Percentiles rank a stretch among this genome's conserved stretches.
These are phyloP conservation scores for Barnettozyma siamensis DNA, from an alignment of 805 yeast genomes.

Conservation along the genomic window DNA sequence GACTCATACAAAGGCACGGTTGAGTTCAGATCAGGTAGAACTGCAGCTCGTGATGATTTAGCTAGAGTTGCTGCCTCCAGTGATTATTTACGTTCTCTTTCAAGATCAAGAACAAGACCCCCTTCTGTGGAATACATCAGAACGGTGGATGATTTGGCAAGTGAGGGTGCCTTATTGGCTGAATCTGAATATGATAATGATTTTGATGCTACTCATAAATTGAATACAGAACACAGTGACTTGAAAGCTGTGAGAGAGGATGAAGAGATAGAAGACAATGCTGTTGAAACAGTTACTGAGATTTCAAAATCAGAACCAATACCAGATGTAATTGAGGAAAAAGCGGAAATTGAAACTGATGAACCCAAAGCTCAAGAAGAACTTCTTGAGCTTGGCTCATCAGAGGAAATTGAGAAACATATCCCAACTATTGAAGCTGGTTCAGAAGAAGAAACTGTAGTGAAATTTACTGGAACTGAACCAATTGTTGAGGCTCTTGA, in stretches of 20 bases:
- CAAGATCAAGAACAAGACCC: conserved; percentile 57
- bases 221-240: conserved; percentile 15
- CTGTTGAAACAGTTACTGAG: no score
- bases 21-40: conserved; percentile 27
- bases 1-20: conserved; percentile 65
- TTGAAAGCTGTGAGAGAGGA: conserved; percentile 12
- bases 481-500: no score
- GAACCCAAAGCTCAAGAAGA: no score
- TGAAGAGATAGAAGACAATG: conserved; percentile 1
- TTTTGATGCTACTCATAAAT: conserved; percentile 9
- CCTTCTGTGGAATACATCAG: conserved; percentile 29
- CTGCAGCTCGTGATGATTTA: conserved; percentile 22
- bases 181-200: conserved; percentile 28
- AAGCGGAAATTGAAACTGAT: no score
- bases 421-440: no score
- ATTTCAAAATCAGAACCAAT: no score
- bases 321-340: no score
- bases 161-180: conserved; percentile 50
- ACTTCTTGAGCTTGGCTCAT: no score
- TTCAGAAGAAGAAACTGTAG: no score
- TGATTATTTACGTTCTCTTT: conserved; percentile 58
- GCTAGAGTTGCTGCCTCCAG: conserved; percentile 24
- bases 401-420: no score
- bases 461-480: no score
- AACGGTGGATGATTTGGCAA: conserved; percentile 37